A percentile compares a stretch with the other conserved stretches of the same genome.
These are phyloP conservation scores for Rubia tinctorum DNA, from an alignment of 305 asterid species.

Conservation along the genomic window DNA sequence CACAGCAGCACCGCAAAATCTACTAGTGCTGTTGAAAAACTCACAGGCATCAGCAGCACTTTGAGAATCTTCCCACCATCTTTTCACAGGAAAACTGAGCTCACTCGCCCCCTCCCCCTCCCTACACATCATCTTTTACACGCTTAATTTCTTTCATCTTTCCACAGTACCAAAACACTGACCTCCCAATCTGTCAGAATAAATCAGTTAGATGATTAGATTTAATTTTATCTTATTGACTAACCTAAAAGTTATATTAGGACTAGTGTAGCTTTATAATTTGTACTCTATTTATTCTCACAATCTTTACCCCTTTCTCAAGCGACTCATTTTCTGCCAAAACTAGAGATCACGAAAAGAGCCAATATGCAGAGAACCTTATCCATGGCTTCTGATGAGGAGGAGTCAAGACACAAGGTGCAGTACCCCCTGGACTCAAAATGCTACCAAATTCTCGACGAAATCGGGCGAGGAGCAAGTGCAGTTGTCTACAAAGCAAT, in stretches of 20 bases:
- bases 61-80: not conserved
- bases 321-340: too few relatives aligned
- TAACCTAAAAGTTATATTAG: too few relatives aligned
- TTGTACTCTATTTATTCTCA: too few relatives aligned
- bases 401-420: slow-evolving; percentile 19
- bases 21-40: slow-evolving; percentile 25
- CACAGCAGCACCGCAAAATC: slow-evolving; percentile 20
- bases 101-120: not conserved
- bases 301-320: too few relatives aligned
- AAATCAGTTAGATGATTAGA: too few relatives aligned
- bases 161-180: slow-evolving; percentile 4
- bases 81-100: slow-evolving; percentile 33
- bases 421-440: slow-evolving; percentile 52
- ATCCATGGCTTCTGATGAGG: slow-evolving; percentile 46
- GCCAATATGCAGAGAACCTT: not conserved
- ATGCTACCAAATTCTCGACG: slow-evolving; percentile 49
- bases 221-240: too few relatives aligned
- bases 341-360: not conserved
- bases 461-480: slow-evolving; percentile 67
- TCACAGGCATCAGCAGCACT: slow-evolving; percentile 32
- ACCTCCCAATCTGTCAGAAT: too few relatives aligned
- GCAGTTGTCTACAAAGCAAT: slow-evolving; percentile 71
- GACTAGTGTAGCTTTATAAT: too few relatives aligned
- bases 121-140: not conserved
- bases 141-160: slow-evolving; percentile 16